These are phyloP conservation scores for Glonium stellatum DNA, from an alignment of 495 filamentous ascomycete species.

Conservation along the genomic window DNA sequence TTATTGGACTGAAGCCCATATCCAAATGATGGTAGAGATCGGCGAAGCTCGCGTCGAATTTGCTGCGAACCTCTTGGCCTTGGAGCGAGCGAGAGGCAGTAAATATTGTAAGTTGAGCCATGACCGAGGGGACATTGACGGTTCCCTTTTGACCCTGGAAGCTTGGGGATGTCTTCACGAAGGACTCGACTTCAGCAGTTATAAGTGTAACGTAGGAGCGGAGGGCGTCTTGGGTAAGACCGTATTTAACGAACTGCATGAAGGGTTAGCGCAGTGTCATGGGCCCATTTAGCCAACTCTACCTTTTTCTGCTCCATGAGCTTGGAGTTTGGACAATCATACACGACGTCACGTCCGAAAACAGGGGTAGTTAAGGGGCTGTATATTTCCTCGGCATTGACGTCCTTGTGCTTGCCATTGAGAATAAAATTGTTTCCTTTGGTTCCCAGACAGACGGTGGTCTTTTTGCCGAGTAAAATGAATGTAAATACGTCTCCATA, in stretches of 20 bases:
- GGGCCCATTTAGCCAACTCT: neutral
- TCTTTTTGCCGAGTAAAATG: constrained; percentile 56
- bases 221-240: constrained; percentile 56
- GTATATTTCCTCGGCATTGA: constrained; percentile 61
- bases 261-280: neutral
- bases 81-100: constrained; percentile 61
- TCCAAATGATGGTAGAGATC: constrained; percentile 61
- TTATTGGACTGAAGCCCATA: constrained; percentile 58
- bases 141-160: constrained; percentile 46
- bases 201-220: constrained; percentile 56
- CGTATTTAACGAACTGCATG: constrained; percentile 58
- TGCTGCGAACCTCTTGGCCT: constrained; percentile 56
- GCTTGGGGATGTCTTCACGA: constrained; percentile 40
- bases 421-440: constrained; percentile 59
- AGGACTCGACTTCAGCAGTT: constrained; percentile 46
- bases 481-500: constrained; percentile 63
- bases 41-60: constrained; percentile 56
- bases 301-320: constrained; percentile 66
- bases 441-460: constrained; percentile 54
- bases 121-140: constrained; percentile 48
- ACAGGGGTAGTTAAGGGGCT: constrained; percentile 54
- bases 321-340: constrained; percentile 59
- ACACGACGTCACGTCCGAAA: constrained; percentile 58
- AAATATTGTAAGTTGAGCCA: constrained; percentile 58
- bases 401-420: constrained; percentile 54